Evolutionary conservation across 768 basidiomycete genomes (phyloP).

Genomic region (Lenzites betulinus): DNA sequence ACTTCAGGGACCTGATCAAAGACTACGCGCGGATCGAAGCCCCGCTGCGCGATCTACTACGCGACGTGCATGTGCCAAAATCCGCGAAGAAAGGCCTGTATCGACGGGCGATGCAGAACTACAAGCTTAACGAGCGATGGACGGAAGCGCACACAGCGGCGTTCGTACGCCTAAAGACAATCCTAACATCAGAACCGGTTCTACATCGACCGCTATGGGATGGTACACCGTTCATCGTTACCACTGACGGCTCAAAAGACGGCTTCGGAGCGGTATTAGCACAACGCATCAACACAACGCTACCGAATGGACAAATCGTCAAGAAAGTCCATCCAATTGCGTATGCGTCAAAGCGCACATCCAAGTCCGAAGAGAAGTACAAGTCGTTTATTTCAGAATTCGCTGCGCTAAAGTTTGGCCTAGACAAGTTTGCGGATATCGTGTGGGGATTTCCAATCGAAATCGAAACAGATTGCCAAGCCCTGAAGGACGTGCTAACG

Average conservation of each 20-base stretch:
- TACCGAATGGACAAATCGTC: constrained; percentile 25
- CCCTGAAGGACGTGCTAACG: constrained; percentile 34
- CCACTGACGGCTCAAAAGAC: constrained; percentile 36
- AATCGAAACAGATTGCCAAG: constrained; percentile 42
- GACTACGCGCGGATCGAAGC: constrained; percentile 37
- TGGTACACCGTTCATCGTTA: constrained; percentile 40
- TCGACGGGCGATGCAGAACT: constrained; percentile 26
- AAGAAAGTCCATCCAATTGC: constrained; percentile 32
- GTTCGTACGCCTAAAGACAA: constrained; percentile 35
- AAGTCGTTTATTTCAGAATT: constrained; percentile 39
- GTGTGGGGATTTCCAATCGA: constrained; percentile 32
- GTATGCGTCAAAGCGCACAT: constrained; percentile 40
- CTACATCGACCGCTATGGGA: constrained; percentile 35
- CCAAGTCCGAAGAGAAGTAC: constrained; percentile 33
- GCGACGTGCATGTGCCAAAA: constrained; percentile 24
- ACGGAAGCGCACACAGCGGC: constrained; percentile 25
- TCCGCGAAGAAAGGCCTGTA: constrained; percentile 29
- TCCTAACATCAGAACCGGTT: constrained; percentile 36
- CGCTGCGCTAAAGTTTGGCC: constrained; percentile 36
- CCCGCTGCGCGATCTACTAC: constrained; percentile 35
- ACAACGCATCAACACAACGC: constrained; percentile 24
- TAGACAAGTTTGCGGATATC: constrained; percentile 25
- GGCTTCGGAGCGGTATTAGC: constrained; percentile 37
- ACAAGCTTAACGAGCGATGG: constrained; percentile 25
- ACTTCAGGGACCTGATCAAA: constrained; percentile 37